Evolutionary conservation across 805 yeast species (phyloP).

Genomic region (Clavispora phyllophila): DNA sequence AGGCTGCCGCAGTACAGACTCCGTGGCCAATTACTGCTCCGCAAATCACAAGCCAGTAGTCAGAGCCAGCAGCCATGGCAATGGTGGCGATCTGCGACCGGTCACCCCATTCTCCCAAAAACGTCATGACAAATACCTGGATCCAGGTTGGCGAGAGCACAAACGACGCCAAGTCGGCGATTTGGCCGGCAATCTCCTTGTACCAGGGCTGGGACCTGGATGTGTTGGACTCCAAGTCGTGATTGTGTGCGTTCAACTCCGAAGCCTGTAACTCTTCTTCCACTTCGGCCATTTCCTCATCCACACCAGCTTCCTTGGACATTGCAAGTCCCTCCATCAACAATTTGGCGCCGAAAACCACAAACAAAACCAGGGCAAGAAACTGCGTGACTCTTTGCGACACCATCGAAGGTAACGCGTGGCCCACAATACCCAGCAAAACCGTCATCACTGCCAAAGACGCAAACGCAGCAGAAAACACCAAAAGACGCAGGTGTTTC

Average conservation of each 20-base stretch:
- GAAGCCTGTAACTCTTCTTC: conserved; percentile 82
- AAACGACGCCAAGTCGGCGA: conserved; percentile 53
- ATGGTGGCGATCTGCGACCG: conserved; percentile 97
- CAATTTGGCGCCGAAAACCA: conserved; percentile 76
- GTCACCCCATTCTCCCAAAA: conserved; percentile 98
- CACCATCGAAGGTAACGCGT: conserved; percentile 77
- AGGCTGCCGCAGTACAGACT: conserved; percentile 85
- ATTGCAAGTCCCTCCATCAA: conserved; percentile 76
- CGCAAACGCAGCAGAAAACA: conserved; percentile 82
- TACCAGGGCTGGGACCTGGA: conserved; percentile 18
- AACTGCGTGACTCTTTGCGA: conserved; percentile 77
- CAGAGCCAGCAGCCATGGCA: conserved; percentile 96
- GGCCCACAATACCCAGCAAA: conserved; percentile 87
- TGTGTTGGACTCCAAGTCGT: conserved; percentile 44
- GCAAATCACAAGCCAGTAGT: conserved; percentile 80
- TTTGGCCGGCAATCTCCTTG: conserved; percentile 28
- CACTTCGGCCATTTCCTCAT: conserved; percentile 94
- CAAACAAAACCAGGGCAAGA: conserved; percentile 73
- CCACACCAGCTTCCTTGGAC: conserved; percentile 81
- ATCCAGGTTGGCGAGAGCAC: conserved; percentile 86
- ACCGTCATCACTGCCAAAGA: conserved; percentile 89
- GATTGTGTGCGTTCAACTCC: conserved; percentile 47
- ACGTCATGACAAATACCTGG: conserved; percentile 93
- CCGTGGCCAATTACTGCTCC: conserved; percentile 93
- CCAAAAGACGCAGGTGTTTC: conserved; percentile 79